Conservation (phyloP, 169 alveolate genomes). For the Plasmodium fragile region DNA sequence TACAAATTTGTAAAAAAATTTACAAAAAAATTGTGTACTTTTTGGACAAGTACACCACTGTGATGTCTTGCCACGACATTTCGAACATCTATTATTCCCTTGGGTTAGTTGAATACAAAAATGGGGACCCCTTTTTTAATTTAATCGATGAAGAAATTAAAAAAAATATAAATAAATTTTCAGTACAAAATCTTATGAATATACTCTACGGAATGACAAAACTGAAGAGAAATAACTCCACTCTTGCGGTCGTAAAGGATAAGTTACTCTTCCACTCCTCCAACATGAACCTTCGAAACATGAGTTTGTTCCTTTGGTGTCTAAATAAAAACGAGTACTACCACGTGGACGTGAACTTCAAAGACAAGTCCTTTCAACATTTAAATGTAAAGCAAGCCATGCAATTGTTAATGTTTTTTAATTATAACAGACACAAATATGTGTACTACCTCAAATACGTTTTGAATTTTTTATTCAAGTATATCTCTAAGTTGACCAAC, state of each 20-base stretch:
- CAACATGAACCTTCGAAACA: constrained; percentile 47
- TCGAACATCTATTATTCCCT: constrained; percentile 59
- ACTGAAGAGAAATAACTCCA: constrained; percentile 42
- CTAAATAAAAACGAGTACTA: constrained; percentile 43
- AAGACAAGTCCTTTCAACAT: constrained; percentile 35
- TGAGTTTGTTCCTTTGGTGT: constrained; percentile 73
- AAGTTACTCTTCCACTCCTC: constrained; percentile 57
- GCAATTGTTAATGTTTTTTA: constrained; percentile 55
- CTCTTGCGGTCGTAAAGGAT: constrained; percentile 35
- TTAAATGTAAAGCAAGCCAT: constrained; percentile 73
- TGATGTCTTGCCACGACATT: constrained; percentile 47
- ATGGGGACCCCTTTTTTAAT: constrained; percentile 24
- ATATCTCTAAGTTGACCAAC: constrained; percentile 32
- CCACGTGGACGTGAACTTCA: constrained; percentile 31
- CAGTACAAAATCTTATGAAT: constrained; percentile 58
- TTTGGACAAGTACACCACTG: constrained; percentile 28
- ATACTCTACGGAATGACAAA: constrained; percentile 64
- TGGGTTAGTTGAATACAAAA: constrained; percentile 25
- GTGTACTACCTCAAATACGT: constrained; percentile 52
- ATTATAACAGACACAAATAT: constrained; percentile 56
- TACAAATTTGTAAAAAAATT: constrained; percentile 2
- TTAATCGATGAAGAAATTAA: constrained; percentile 49
- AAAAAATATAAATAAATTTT: constrained; percentile 52
- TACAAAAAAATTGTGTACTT: constrained; percentile 49
- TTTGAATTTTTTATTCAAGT: constrained; percentile 15